Conservation (phyloP, 805 yeast genomes). For the Torulaspora delbrueckii region DNA sequence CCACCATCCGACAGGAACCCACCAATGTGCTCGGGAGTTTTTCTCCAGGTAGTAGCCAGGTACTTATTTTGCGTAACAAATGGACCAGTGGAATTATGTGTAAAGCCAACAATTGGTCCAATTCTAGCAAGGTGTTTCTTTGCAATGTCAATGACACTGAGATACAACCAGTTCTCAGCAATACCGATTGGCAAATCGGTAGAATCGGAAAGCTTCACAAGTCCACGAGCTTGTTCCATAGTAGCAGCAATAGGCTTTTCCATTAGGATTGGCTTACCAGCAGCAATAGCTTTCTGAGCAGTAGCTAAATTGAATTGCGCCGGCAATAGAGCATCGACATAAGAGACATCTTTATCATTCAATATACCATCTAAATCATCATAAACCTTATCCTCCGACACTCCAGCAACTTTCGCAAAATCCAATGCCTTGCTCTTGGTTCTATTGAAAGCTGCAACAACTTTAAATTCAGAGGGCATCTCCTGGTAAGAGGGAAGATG, state of each 20-base stretch:
- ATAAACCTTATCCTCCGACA: constrained; percentile 48
- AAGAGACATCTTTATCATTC: constrained; percentile 60
- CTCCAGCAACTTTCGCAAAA: constrained; percentile 63
- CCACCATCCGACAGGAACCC: constrained; percentile 94
- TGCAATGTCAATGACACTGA: constrained; percentile 52
- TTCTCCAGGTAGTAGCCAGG: constrained; percentile 76
- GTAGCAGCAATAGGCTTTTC: constrained; percentile 94
- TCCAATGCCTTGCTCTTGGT: constrained; percentile 76
- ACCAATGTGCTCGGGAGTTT: constrained; percentile 85
- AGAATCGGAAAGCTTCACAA: constrained; percentile 59
- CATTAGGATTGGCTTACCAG: constrained; percentile 71
- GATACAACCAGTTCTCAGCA: constrained; percentile 83
- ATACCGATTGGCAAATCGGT: constrained; percentile 67
- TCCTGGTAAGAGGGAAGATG: constrained; percentile 72
- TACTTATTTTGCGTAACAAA: constrained; percentile 59
- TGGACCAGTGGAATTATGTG: constrained; percentile 70
- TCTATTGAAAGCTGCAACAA: constrained; percentile 75
- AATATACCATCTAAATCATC: constrained; percentile 61
- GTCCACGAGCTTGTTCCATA: constrained; percentile 70
- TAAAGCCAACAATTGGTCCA: constrained; percentile 66
- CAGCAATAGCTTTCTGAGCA: constrained; percentile 62
- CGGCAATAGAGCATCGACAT: constrained; percentile 85
- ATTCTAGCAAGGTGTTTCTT: constrained; percentile 60
- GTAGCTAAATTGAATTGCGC: constrained; percentile 70
- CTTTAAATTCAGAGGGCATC: constrained; percentile 46